These are phyloP conservation scores for Pseudogymnoascus sp. DNA, from an alignment of 2,329 filamentous ascomycete species.

Conservation along the genomic window DNA sequence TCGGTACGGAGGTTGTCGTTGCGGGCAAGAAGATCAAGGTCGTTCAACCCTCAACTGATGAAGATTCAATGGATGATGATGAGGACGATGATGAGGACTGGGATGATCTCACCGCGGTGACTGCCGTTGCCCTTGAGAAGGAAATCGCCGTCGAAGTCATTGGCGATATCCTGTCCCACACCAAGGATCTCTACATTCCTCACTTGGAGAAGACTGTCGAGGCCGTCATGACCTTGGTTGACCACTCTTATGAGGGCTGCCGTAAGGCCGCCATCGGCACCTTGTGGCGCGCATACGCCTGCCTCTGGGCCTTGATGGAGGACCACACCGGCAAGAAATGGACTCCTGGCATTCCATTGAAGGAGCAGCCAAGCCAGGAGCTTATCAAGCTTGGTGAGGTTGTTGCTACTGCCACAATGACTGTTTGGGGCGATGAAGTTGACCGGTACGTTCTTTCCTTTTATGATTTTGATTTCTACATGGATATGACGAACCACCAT, in stretches of 20 bases:
- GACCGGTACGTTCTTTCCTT: slow-evolving; percentile 67
- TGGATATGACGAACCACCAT: slow-evolving; percentile 71
- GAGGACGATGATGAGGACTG: slow-evolving; percentile 76
- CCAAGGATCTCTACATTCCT: slow-evolving; percentile 68
- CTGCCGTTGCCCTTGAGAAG: slow-evolving; percentile 87
- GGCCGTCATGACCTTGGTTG: slow-evolving; percentile 68
- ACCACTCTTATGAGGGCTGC: slow-evolving; percentile 88
- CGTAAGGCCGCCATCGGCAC: slow-evolving; percentile 88
- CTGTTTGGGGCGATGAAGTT: slow-evolving; percentile 79
- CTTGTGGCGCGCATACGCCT: slow-evolving; percentile 86
- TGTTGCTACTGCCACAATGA: slow-evolving; percentile 74
- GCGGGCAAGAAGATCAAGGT: slow-evolving; percentile 82
- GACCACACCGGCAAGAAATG: slow-evolving; percentile 73
- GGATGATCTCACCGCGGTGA: slow-evolving; percentile 76
- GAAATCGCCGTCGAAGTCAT: slow-evolving; percentile 94
- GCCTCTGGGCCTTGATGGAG: slow-evolving; percentile 82
- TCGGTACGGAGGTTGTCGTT: slow-evolving; percentile 68
- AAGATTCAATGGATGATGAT: slow-evolving; percentile 55
- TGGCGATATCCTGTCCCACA: slow-evolving; percentile 84
- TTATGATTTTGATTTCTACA: slow-evolving; percentile 18
- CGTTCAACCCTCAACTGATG: slow-evolving; percentile 52
- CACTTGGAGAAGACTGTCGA: slow-evolving; percentile 87
- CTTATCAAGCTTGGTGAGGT: slow-evolving; percentile 80
- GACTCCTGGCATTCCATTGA: slow-evolving; percentile 77
- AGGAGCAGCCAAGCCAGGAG: slow-evolving; percentile 69